Evolutionary conservation across 495 filamentous ascomycete genomes (phyloP).

Genomic region (Coniosporium apollinis): DNA sequence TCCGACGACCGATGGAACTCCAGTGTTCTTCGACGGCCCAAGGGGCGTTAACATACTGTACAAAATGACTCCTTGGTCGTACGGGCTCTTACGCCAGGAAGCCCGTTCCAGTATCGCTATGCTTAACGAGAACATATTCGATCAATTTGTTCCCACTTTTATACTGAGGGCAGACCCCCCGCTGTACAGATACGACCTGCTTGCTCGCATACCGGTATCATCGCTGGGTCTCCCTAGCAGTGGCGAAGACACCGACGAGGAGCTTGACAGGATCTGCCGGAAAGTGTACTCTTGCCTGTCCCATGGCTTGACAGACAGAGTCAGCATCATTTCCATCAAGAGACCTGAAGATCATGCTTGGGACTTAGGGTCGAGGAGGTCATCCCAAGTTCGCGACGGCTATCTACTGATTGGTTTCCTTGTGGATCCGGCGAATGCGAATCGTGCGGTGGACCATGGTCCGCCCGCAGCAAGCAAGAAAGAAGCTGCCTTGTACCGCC

Average conservation of each 20-base stretch:
- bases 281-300: conserved; percentile 39
- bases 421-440: conserved; percentile 51
- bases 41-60: conserved; percentile 68
- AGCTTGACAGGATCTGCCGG: conserved; percentile 3
- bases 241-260: background rate
- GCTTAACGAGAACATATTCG: conserved; percentile 52
- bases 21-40: conserved; percentile 49
- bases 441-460: conserved; percentile 67
- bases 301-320: conserved; percentile 58
- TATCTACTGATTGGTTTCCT: conserved; percentile 46
- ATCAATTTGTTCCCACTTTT: conserved; percentile 72
- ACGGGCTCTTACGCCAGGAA: conserved; percentile 50
- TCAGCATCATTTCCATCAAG: conserved; percentile 36
- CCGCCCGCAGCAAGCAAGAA: conserved; percentile 65
- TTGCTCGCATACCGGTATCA: conserved; percentile 19
- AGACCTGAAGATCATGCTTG: conserved; percentile 16
- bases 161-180: conserved; percentile 52
- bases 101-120: conserved; percentile 51
- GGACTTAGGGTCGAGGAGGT: conserved; percentile 18
- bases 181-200: conserved; percentile 54
- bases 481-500: conserved; percentile 47
- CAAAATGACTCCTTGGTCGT: conserved; percentile 85
- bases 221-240: background rate
- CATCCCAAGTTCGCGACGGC: conserved; percentile 10
- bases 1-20: conserved; percentile 18